These are phyloP conservation scores for Triticum turgidum DNA, from an alignment of 176 grass and related monocot species.

Conservation along the genomic window DNA sequence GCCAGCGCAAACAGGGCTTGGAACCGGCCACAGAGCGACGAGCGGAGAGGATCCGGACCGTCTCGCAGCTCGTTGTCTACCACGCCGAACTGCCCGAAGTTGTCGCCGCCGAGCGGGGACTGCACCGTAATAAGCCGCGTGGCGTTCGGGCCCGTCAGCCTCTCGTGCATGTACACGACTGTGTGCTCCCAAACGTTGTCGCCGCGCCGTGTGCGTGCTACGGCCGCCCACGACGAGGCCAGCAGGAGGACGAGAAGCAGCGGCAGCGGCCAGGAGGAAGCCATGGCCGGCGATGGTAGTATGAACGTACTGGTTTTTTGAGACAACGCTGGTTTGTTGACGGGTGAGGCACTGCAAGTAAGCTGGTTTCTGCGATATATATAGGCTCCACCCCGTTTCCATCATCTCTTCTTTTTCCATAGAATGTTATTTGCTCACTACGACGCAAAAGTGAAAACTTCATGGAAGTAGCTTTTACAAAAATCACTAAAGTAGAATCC, in stretches of 20 bases:
- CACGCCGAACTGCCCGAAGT: slow-evolving; percentile 21
- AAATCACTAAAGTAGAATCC: no score
- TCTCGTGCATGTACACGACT: slow-evolving; percentile 34
- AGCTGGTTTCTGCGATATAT: no score
- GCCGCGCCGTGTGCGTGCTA: no score
- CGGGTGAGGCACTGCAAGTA: no score
- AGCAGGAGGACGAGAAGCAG: not conserved
- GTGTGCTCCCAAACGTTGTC: not conserved
- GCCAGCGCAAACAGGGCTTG: slow-evolving; percentile 9
- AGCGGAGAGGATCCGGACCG: not conserved
- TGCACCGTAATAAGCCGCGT: not conserved
- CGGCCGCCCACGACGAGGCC: not conserved
- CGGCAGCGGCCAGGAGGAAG: not conserved
- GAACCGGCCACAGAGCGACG: slow-evolving; percentile 8
- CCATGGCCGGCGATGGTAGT: no score
- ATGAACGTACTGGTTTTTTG: no score
- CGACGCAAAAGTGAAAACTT: no score
- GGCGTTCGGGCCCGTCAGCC: not conserved
- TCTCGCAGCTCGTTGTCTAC: slow-evolving; percentile 30
- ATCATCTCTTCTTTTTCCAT: no score
- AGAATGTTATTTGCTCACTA: no score
- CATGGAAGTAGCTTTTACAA: no score
- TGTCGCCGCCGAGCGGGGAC: not conserved
- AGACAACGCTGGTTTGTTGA: no score
- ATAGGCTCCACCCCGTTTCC: no score